Evolutionary conservation across 192 early-diverging fungal genomes (phyloP), one percentile per base, ranked within the genome.

Genomic region (Entomortierella beljakovae): DNA sequence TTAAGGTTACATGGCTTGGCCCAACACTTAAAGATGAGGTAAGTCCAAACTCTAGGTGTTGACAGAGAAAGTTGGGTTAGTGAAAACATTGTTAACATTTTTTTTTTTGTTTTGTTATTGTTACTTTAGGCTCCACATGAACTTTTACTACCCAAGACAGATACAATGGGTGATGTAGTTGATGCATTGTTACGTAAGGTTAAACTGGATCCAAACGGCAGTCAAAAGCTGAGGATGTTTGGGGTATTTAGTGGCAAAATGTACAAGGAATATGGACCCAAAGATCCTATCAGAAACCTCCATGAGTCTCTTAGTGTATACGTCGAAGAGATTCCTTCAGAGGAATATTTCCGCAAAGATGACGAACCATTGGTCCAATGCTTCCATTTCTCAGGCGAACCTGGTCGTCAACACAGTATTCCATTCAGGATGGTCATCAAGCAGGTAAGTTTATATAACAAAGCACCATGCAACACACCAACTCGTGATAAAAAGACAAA

Each of bases 401-500:
- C 89, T 10, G 38, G 49, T 23, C 88, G 88, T 35, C 70, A 86
- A 9, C 96, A 98, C 80, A 88, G 95, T 56, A 84, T 94, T 42
- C 97, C 97, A 29, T 97, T 99, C 83, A 81, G 82, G 65, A 92
- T 97, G 61, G 70, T 89, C 38, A 74, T 94, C 40, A 86, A 80
- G 32, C 67, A 83, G 18, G 84, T 83, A 80, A 53, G 2, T 50
- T 49, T 33, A 4, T 62, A 32, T 6, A 25, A 0, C 49, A 25
- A 1, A 34, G 22, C 37, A 6, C 37, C 37, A 38, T 8, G 37
- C 37, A 38, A 38, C 13, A 8, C 37, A 8, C 6, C 37, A 40
- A 40, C 6, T 9, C 6, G 13, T 40, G 37, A 40, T 9, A 40
- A 46, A 46, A 15, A 2, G 2, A 46, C 11, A 46, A 46, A 15